Base-by-base conservation (phyloP, 176 grass and related monocot genomes). In the Microstegium vimineum region DNA sequence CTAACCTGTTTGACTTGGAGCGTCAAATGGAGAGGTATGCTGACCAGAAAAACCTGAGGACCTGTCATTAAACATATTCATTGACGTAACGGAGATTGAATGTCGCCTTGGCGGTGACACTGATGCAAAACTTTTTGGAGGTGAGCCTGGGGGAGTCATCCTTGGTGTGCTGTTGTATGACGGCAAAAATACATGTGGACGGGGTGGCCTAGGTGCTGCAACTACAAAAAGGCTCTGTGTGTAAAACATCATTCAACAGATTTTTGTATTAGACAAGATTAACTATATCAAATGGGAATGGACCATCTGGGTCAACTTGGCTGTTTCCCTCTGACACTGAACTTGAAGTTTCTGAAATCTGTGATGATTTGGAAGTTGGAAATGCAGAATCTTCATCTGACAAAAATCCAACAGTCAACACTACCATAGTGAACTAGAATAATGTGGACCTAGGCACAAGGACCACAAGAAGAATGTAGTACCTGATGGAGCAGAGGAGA, bases 61-160 rank as follows among this genome's bases (percentile, higher is more conserved):
- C 83, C 89, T 92, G 46, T 94, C 93, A 78, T 99, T 94, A 81
- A 91, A 86, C 69, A 93, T 81, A 76, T 92, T 95, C 83, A 90
- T 91, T 78, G 89, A 81, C 22, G 93, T 65, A 82, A 99, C 12
- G 15, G 96, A 91, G 33, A 99, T 99, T 14, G 96, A 99, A 84
- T 95, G 96, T 49, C 96, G 42, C 77, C 90, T 93, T 86, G 90
- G 88, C 25, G 93, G 93, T 57, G 92, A 94, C 71, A 84, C 69
- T 23, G 86, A 57, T 27, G 59, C 80, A 63, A 45, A 89, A 36
- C 66, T 62, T 83, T 88, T 96, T 81, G 91, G 80, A 27, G 94
- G 94, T 18, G 96, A 95, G 62, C 64, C 93, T 71, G 93, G 89
- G 66, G 96, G 96, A 64, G 89, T 95, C 25, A 92, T 66, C 79